Evolutionary conservation across 1,284 basidiomycete genomes (phyloP).

Genomic region (Calocybe gambosa): DNA sequence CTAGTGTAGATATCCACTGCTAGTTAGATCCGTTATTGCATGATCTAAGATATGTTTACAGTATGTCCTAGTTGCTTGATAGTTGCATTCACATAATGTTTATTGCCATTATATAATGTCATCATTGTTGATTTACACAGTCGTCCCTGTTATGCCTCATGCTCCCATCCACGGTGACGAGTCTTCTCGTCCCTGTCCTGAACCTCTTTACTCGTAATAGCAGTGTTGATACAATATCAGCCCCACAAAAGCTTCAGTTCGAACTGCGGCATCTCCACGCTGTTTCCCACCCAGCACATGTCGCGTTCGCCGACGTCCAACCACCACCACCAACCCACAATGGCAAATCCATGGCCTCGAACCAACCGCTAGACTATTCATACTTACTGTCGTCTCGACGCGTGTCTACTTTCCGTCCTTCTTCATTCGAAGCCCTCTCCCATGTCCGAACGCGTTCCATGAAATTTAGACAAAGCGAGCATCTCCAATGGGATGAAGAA

Average conservation of each 20-base stretch:
- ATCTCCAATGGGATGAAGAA: slow-evolving; percentile 57
- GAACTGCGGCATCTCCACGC: slow-evolving; percentile 66
- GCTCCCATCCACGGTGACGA: slow-evolving; percentile 39
- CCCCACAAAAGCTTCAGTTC: slow-evolving; percentile 34
- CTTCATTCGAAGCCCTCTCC: slow-evolving; percentile 44
- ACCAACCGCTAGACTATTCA: slow-evolving; percentile 7
- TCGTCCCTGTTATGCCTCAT: slow-evolving; percentile 34
- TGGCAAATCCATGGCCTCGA: background rate
- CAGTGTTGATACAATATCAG: slow-evolving; percentile 6
- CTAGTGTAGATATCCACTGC: background rate
- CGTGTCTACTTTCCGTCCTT: slow-evolving; percentile 40
- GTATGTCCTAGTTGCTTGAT: background rate
- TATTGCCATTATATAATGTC: background rate
- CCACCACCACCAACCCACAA: slow-evolving; percentile 15
- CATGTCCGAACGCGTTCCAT: slow-evolving; percentile 47
- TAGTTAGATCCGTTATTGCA: slow-evolving; percentile 4
- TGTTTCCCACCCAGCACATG: slow-evolving; percentile 44
- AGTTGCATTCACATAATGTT: background rate
- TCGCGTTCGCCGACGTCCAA: slow-evolving; percentile 56
- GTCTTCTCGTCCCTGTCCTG: slow-evolving; percentile 37
- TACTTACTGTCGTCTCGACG: slow-evolving; percentile 36
- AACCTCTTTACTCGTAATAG: slow-evolving; percentile 21
- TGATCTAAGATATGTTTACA: background rate
- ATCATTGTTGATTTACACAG: background rate
- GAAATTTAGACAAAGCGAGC: slow-evolving; percentile 38